Percentiles rank a stretch among this genome's conserved stretches.
These are phyloP conservation scores for Saccharomycopsis phalli DNA, from an alignment of 1,139 yeast species.

Conservation along the genomic window DNA sequence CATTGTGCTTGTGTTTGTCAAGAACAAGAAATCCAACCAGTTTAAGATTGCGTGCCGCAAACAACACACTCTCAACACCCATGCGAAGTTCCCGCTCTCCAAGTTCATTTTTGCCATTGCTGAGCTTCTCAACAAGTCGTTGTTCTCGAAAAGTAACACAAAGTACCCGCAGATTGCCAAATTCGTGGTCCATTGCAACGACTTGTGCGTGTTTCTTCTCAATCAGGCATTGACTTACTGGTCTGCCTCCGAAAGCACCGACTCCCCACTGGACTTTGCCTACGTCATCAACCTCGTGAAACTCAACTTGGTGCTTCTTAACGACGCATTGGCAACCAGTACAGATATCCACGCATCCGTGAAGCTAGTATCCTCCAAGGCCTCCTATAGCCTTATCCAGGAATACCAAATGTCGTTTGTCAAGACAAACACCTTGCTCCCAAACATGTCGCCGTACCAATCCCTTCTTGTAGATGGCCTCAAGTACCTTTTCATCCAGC, in stretches of 20 bases:
- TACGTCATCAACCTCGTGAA: conserved; percentile 16
- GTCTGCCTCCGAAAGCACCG: conserved; percentile 11
- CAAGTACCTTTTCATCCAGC: conserved; percentile 11
- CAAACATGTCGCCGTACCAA: no score
- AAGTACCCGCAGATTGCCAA: conserved; percentile 1
- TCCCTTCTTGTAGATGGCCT: conserved; percentile 9
- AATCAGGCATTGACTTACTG: conserved; percentile 13
- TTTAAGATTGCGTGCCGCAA: conserved; percentile 7
- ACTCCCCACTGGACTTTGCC: conserved; percentile 8
- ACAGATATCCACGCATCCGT: no score
- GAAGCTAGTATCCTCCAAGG: no score
- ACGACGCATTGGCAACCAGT: conserved; percentile 2
- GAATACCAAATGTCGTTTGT: no score
- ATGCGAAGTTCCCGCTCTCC: conserved; percentile 10
- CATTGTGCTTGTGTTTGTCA: conserved; percentile 2
- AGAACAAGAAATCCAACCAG: conserved; percentile 1
- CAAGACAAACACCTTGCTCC: no score
- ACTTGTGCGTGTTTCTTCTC: conserved; percentile 8
- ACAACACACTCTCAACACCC: conserved; percentile 8
- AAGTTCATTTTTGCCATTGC: conserved; percentile 13
- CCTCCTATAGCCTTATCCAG: no score
- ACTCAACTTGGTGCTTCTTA: conserved; percentile 16
- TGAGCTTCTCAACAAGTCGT: conserved; percentile 4
- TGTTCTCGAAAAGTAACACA: conserved; percentile 15
- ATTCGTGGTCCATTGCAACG: conserved; percentile 5